Conservation (phyloP, 2,329 filamentous ascomycete species). For the Paraphoma chrysanthemicola region DNA sequence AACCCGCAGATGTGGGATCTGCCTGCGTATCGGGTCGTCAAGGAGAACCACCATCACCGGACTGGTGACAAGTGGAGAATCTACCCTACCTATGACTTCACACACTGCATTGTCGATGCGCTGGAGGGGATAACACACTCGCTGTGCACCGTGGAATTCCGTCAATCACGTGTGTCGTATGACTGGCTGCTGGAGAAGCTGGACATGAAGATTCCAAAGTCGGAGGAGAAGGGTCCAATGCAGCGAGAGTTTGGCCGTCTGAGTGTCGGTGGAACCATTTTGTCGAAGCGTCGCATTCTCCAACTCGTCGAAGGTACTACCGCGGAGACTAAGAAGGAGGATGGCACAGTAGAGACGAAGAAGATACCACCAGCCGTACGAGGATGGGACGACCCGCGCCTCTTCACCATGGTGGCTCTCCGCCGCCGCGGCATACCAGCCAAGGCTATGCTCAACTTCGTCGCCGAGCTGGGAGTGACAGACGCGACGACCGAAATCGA, state of each 20-base stretch:
- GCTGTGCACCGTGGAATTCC: slow-evolving; percentile 92
- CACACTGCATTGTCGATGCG: slow-evolving; percentile 88
- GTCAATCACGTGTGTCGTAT: slow-evolving; percentile 83
- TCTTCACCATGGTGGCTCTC: slow-evolving; percentile 86
- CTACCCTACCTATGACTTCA: slow-evolving; percentile 94
- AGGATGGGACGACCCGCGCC: slow-evolving; percentile 88
- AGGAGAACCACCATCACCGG: slow-evolving; percentile 75
- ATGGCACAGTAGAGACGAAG: slow-evolving; percentile 48
- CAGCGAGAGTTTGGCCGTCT: slow-evolving; percentile 83
- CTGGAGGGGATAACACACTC: slow-evolving; percentile 93
- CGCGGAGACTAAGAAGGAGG: slow-evolving; percentile 52
- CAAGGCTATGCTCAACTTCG: slow-evolving; percentile 85
- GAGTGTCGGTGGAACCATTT: slow-evolving; percentile 82
- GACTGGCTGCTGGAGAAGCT: slow-evolving; percentile 87
- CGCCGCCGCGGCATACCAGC: slow-evolving; percentile 86
- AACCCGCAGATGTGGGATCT: slow-evolving; percentile 98
- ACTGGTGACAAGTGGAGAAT: slow-evolving; percentile 88
- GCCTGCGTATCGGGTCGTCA: slow-evolving; percentile 84
- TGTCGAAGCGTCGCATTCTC: slow-evolving; percentile 84
- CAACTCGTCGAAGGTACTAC: slow-evolving; percentile 75
- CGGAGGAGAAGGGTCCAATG: slow-evolving; percentile 70
- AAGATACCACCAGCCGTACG: slow-evolving; percentile 67
- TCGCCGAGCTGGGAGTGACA: slow-evolving; percentile 90
- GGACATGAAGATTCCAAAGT: slow-evolving; percentile 75
- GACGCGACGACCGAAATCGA: slow-evolving; percentile 82